Evolutionary conservation across 108 stramenopile genomes (phyloP).

Genomic region (Skeletonema tropicum): DNA sequence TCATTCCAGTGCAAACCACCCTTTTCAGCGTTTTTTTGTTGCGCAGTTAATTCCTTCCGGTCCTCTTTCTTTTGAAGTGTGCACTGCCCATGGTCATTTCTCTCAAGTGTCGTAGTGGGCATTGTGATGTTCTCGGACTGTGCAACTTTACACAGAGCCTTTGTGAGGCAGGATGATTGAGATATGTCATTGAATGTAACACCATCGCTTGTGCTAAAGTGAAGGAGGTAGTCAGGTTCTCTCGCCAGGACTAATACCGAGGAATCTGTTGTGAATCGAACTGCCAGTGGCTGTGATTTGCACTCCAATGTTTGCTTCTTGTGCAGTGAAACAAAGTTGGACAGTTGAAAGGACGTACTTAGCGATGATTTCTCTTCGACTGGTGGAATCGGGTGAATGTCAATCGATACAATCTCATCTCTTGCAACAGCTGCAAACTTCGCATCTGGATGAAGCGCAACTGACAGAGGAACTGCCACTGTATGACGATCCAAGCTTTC

Average conservation of each 20-base stretch:
- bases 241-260: slow-evolving; percentile 53
- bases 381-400: slow-evolving; percentile 52
- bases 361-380: slow-evolving; percentile 16
- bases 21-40: slow-evolving; percentile 11
- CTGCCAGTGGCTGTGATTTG: slow-evolving; percentile 50
- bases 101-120: slow-evolving; percentile 67
- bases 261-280: slow-evolving; percentile 32
- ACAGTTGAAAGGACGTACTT: slow-evolving; percentile 32
- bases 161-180: slow-evolving; percentile 15
- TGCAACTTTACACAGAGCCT: slow-evolving; percentile 18
- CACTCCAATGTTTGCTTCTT: slow-evolving; percentile 47
- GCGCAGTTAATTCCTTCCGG: neutral
- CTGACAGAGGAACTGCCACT: slow-evolving; percentile 41
- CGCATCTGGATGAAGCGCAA: slow-evolving; percentile 37
- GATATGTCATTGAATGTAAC: slow-evolving; percentile 14
- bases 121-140: slow-evolving; percentile 36
- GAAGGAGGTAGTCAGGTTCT: slow-evolving; percentile 56
- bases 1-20: slow-evolving; percentile 43
- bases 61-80: slow-evolving; percentile 37
- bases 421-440: slow-evolving; percentile 33
- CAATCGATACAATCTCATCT: slow-evolving; percentile 39
- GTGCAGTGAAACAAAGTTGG: slow-evolving; percentile 48
- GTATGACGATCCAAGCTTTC: slow-evolving; percentile 12
- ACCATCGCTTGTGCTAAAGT: slow-evolving; percentile 27
- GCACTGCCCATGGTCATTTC: slow-evolving; percentile 17